Evolutionary conservation across 345 rosid species (phyloP).

Genomic region (Syzygium jambos): DNA sequence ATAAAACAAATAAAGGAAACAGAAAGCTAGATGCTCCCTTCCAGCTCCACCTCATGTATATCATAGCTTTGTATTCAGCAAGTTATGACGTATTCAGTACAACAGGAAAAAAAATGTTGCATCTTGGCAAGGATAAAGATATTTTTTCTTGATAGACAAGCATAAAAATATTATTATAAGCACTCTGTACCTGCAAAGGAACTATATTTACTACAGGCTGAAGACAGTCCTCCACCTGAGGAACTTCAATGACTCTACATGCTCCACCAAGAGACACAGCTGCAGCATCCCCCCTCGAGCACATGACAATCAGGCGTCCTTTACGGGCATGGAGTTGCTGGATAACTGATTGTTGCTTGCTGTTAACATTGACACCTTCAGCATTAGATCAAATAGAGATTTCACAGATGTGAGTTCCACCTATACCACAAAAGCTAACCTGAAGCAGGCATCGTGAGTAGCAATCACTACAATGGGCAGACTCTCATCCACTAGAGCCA

Average conservation of each 20-base stretch:
- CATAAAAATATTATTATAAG: not conserved
- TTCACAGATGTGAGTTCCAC: not conserved
- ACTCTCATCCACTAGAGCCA: constrained; percentile 92
- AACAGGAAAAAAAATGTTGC: not conserved
- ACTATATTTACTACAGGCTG: constrained; percentile 81
- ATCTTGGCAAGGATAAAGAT: not conserved
- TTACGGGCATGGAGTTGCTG: constrained; percentile 92
- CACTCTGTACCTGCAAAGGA: constrained; percentile 62
- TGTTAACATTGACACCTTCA: constrained; percentile 11
- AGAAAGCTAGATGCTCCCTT: not conserved
- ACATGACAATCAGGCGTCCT: constrained; percentile 78
- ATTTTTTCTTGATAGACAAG: not conserved
- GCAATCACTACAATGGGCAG: constrained; percentile 80
- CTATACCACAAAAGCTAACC: constrained; percentile 23
- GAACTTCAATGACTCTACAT: constrained; percentile 75
- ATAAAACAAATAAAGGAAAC: not conserved
- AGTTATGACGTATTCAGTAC: not conserved
- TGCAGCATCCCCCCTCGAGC: constrained; percentile 77
- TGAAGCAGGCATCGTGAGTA: constrained; percentile 84
- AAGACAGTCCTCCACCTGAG: constrained; percentile 90
- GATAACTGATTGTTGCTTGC: constrained; percentile 89
- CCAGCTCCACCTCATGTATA: not conserved
- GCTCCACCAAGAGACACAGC: constrained; percentile 66
- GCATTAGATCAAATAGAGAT: not conserved
- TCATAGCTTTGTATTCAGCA: not conserved